Conservation (phyloP, 2,329 filamentous ascomycete species). For the Orbilia quercus region DNA sequence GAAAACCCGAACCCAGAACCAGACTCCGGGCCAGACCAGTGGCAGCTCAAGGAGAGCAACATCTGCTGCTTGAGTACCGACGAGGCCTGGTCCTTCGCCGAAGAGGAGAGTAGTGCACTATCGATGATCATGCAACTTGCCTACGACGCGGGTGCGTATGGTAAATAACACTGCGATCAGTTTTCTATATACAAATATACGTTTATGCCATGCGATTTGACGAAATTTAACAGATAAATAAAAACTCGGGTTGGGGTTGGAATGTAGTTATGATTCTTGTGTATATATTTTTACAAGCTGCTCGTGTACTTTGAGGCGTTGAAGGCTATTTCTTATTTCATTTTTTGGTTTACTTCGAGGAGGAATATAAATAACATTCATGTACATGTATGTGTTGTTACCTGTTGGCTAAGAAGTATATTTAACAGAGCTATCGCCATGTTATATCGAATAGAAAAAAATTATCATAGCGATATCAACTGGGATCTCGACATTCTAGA, state of each 20-base stretch:
- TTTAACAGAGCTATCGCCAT: too few relatives aligned
- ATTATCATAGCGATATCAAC: too few relatives aligned
- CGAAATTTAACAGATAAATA: too few relatives aligned
- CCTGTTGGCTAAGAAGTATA: background rate
- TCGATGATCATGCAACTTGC: slow-evolving; percentile 61
- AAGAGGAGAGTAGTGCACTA: slow-evolving; percentile 60
- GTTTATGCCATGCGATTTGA: too few relatives aligned
- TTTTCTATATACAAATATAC: too few relatives aligned
- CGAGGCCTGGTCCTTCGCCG: slow-evolving; percentile 59
- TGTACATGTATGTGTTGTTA: background rate
- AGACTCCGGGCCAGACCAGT: slow-evolving; percentile 59
- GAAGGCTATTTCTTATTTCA: background rate
- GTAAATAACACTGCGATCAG: slow-evolving; percentile 54
- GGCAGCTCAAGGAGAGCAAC: slow-evolving; percentile 62
- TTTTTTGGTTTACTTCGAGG: background rate
- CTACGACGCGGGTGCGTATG: slow-evolving; percentile 54
- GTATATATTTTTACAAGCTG: slow-evolving; percentile 9
- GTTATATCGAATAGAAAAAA: background rate
- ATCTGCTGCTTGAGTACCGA: slow-evolving; percentile 62
- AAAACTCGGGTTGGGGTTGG: background rate
- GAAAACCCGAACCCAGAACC: slow-evolving; percentile 60
- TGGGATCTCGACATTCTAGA: too few relatives aligned
- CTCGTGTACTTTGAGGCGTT: slow-evolving; percentile 10
- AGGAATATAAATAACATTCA: background rate
- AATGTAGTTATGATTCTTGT: slow-evolving; percentile 6